These are phyloP conservation scores for Moesziomyces aphidis DNA, from an alignment of 1,284 basidiomycete species.

Conservation along the genomic window DNA sequence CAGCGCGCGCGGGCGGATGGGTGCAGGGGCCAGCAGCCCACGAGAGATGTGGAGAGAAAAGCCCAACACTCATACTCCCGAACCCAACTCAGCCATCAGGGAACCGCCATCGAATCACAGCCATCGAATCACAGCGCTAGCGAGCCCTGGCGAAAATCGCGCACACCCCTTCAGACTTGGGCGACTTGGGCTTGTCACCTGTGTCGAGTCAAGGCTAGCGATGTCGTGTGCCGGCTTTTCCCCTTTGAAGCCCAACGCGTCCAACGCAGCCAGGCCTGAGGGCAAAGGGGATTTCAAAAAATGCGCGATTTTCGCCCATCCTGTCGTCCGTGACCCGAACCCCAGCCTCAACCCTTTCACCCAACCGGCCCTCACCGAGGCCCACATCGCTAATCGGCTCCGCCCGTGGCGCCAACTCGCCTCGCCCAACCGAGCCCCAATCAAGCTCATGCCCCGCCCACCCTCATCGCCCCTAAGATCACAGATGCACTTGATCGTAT, in stretches of 20 bases:
- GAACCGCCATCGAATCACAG: not conserved
- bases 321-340: not conserved
- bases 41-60: not conserved
- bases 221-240: conserved; percentile 16
- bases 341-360: too few species aligned
- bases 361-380: too few species aligned
- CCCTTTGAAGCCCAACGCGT: not conserved
- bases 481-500: too few species aligned
- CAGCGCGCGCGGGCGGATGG: too few species aligned
- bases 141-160: conserved; percentile 15
- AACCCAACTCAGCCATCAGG: not conserved
- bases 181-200: too few species aligned
- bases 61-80: too few species aligned
- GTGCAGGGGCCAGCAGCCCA: not conserved
- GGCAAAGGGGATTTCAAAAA: not conserved
- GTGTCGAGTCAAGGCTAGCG: not conserved
- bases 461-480: too few species aligned
- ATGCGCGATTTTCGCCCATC: conserved; percentile 25
- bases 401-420: not conserved
- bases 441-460: not conserved
- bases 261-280: too few species aligned
- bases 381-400: too few species aligned
- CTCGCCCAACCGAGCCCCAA: not conserved
- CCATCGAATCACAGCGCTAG: not conserved
- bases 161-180: not conserved